Percentiles rank a stretch among this genome's conserved stretches.
These are phyloP conservation scores for Aspergillus chevalieri DNA, from an alignment of 2,329 filamentous ascomycete genomes.

Conservation along the genomic window DNA sequence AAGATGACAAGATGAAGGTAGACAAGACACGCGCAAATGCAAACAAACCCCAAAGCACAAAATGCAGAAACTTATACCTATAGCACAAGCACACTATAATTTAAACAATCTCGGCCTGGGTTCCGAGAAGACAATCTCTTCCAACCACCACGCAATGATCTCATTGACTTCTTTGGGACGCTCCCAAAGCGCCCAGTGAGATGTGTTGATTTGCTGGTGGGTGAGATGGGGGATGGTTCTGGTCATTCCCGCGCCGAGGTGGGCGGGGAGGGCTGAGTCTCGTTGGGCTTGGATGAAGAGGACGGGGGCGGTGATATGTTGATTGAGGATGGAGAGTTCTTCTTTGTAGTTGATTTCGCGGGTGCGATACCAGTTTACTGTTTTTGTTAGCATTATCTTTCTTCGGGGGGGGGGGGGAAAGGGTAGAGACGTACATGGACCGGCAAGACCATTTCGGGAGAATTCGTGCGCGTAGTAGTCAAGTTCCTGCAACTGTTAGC, in stretches of 20 bases:
- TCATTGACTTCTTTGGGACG: conserved; percentile 64
- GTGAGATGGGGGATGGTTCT: conserved; percentile 59
- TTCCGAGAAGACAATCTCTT: conserved; percentile 45
- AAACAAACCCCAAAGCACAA: too few species aligned
- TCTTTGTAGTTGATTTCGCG: conserved; percentile 68
- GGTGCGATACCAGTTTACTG: conserved; percentile 81
- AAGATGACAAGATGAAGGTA: too few species aligned
- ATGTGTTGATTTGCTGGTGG: conserved; percentile 58
- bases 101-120: conserved; percentile 9
- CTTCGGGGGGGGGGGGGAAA: background rate
- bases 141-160: conserved; percentile 62
- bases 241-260: conserved; percentile 67
- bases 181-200: conserved; percentile 81
- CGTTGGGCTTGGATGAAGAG: conserved; percentile 68
- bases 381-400: conserved; percentile 1
- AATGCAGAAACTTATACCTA: too few species aligned
- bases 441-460: conserved; percentile 64
- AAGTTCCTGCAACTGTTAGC: conserved; percentile 48
- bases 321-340: conserved; percentile 46
- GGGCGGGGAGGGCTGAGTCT: conserved; percentile 67
- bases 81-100: conserved; percentile 1
- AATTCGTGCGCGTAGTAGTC: conserved; percentile 73
- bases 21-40: too few species aligned
- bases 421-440: conserved; percentile 56
- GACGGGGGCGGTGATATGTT: conserved; percentile 54